These are phyloP conservation scores for Heterobasidion annosum DNA, from an alignment of 1,284 basidiomycete species.

Conservation along the genomic window DNA sequence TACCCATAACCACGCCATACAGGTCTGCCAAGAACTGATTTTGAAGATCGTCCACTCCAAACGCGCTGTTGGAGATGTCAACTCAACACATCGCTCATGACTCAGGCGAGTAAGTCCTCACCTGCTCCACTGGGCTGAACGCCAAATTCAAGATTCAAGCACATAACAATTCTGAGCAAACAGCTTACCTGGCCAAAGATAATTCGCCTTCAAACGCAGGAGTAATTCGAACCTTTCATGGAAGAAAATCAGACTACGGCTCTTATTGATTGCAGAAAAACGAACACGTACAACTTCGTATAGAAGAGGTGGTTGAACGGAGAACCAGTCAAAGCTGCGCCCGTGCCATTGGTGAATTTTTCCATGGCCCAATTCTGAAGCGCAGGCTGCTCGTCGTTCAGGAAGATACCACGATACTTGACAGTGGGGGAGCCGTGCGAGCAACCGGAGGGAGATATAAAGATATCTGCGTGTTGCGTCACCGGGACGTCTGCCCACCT, in stretches of 20 bases:
- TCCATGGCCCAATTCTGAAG: slow-evolving; percentile 47
- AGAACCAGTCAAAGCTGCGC: slow-evolving; percentile 34
- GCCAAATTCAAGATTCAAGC: neutral
- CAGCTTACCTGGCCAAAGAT: slow-evolving; percentile 50
- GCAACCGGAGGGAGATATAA: slow-evolving; percentile 41
- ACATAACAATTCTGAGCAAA: neutral
- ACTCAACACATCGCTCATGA: neutral
- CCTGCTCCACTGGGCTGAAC: slow-evolving; percentile 15
- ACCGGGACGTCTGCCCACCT: slow-evolving; percentile 67
- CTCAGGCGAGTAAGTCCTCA: neutral
- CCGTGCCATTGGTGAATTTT: slow-evolving; percentile 60
- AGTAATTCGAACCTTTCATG: slow-evolving; percentile 50
- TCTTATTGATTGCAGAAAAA: too few relatives aligned
- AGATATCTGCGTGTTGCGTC: slow-evolving; percentile 38
- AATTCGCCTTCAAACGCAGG: slow-evolving; percentile 61
- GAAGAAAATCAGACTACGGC: too few relatives aligned
- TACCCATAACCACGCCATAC: slow-evolving; percentile 67
- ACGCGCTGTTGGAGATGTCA: slow-evolving; percentile 37
- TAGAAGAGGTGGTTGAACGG: slow-evolving; percentile 65
- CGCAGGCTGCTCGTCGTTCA: slow-evolving; percentile 32
- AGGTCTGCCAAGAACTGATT: slow-evolving; percentile 59
- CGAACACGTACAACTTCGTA: slow-evolving; percentile 36
- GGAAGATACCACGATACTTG: slow-evolving; percentile 61
- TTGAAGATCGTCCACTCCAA: slow-evolving; percentile 54
- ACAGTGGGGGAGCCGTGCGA: slow-evolving; percentile 61